Percentiles rank a stretch among this genome's conserved stretches.
Conservation (phyloP, 192 early-diverging fungal genomes). For the Nowakowskiella sp. region DNA sequence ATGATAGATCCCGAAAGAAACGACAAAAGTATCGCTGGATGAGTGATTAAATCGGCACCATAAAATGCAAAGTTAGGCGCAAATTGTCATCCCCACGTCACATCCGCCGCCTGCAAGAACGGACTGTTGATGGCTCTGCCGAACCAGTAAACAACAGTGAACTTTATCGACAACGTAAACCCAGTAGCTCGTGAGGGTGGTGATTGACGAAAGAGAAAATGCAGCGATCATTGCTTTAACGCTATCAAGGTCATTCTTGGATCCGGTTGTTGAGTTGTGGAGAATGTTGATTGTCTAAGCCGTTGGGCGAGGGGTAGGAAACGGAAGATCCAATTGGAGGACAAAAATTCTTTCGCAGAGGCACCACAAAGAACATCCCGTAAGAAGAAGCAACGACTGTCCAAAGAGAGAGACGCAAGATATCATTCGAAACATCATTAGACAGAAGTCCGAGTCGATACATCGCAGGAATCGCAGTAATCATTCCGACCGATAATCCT, state of each 20-base stretch:
- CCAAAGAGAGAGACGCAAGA: slow-evolving; percentile 57
- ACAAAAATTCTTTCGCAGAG: neutral
- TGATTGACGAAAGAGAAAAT: neutral
- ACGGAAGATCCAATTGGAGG: neutral
- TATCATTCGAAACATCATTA: slow-evolving; percentile 34
- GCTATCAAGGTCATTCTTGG: neutral
- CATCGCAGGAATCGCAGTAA: slow-evolving; percentile 69
- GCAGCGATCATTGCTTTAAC: neutral
- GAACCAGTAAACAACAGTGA: neutral
- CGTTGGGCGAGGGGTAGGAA: neutral
- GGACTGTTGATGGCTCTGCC: neutral
- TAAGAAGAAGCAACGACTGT: slow-evolving; percentile 14
- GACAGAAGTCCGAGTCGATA: slow-evolving; percentile 50
- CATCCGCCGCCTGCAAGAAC: neutral
- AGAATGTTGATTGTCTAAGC: neutral
- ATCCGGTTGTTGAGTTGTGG: neutral
- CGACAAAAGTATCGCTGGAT: slow-evolving; percentile 57
- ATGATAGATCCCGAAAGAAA: slow-evolving; percentile 69
- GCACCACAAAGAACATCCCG: neutral
- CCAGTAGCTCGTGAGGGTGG: neutral
- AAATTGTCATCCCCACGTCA: neutral
- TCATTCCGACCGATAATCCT: slow-evolving; percentile 70
- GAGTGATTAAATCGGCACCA: neutral
- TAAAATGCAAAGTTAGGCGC: neutral
- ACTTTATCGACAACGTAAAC: neutral